Base-by-base conservation (phyloP, 225 moss, liverwort and hornwort species). In the Pseudoscleropodium purum region DNA sequence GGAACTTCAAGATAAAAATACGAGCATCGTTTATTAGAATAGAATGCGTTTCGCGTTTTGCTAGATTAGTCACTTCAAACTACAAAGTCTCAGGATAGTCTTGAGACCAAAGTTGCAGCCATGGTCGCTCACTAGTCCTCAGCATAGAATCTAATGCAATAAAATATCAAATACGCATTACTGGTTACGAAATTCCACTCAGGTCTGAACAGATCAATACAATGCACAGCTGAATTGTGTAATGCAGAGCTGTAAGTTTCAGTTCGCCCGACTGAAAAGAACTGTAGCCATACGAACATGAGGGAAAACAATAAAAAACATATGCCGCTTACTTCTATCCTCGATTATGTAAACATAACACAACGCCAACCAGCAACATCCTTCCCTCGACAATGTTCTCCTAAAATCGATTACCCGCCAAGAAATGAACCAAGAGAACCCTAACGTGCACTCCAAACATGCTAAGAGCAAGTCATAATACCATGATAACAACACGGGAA, bases 401-500 rank as follows among this genome's bases (percentile, higher is more conserved):
- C 66, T 56, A 13, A n/a, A 86, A 79, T 70, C 21, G 31, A n/a
- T 56, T 45, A 13, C 39, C 49, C 57, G 29, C 79, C 45, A 84
- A 68, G 52, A 9, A 33, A 78, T 52, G 56, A 49, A 83, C 73
- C 85, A 73, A 84, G 80, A 18, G 79, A 90, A 90, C 90, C 90
- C 91, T 92, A 89, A 74, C 49, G 47, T 62, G 43, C 54, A 82
- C 69, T 85, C 72, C 68, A 75, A 34, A 41, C 49, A 77, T 27
- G 81, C 41, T 43, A 64, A 72, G 36, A 93, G 76, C 52, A 81
- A 60, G 83, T 34, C 51, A 43, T 12, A 41, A 89, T 91, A 94
- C 94, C 94, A 94, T 93, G 51, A 94, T 94, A 41, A 94, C 94
- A 68, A 94, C 94, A 70, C 94, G 91, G 26, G 94, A 94, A 87